Evolutionary conservation across 1,139 yeast genomes (phyloP).

Genomic region (Diutina rugosa): DNA sequence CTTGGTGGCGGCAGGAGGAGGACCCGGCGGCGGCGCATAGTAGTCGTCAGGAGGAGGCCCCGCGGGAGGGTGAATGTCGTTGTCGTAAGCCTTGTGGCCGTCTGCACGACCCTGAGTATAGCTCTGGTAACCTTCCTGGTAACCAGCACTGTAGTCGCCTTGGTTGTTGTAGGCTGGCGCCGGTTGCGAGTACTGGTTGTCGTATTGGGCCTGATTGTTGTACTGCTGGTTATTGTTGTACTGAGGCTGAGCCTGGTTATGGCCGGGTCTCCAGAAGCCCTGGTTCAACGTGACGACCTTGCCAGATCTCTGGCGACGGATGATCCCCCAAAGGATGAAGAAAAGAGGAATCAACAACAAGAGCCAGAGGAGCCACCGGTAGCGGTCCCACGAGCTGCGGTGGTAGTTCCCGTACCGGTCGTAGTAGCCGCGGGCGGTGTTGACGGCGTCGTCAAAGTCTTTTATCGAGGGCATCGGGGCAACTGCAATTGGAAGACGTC

Average conservation of each 20-base stretch:
- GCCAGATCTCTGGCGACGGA: not conserved
- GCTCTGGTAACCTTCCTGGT: not conserved
- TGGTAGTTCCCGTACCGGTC: not conserved
- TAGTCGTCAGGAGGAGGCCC: slow-evolving; percentile 1
- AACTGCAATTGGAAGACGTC: not conserved
- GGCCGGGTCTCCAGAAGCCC: not conserved
- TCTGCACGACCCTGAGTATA: not conserved
- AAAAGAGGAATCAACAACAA: not conserved
- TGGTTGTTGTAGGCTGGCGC: not conserved
- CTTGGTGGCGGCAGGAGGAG: slow-evolving; percentile 1
- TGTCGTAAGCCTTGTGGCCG: not conserved
- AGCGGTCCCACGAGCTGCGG: not conserved
- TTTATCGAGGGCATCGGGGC: not conserved
- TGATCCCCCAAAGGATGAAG: not conserved
- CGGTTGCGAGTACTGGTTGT: not conserved
- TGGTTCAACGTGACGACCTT: not conserved
- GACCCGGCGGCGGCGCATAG: not conserved
- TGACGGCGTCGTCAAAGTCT: not conserved
- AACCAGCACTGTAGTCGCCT: not conserved
- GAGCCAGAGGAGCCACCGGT: not conserved
- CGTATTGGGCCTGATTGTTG: not conserved
- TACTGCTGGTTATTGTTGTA: not conserved
- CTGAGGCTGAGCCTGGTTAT: not conserved
- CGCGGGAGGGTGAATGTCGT: not conserved
- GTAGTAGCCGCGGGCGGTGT: not conserved